Evolutionary conservation across 805 yeast genomes (phyloP), one percentile per base, ranked within the genome.

Genomic region (Starmerella sirachaensis): DNA sequence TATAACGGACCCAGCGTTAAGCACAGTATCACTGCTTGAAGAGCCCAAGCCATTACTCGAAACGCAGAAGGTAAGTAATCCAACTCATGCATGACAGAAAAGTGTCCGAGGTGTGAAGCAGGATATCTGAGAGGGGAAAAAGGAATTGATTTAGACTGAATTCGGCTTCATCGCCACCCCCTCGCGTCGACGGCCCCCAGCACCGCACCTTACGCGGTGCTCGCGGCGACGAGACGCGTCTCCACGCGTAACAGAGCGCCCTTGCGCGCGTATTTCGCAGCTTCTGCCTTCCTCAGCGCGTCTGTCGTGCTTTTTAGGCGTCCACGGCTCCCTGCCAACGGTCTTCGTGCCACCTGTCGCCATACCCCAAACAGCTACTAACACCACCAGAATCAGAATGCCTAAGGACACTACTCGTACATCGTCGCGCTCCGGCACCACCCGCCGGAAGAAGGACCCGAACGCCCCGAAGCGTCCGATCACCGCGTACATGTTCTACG

Each of bases 381-480:
- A 45, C 42, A 34, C 31, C 22, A 5, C 18, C 16, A 4, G 16
- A 31, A 28, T n/a, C n/a, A 24, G 20, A 29, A 51, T 51, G 55
- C 50, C 55, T 13, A 51, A 50, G 38, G 51, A 45, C 8, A 34
- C 43, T n/a, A 36, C 45, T 30, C 35, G 46, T 35, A 42, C 45
- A 19, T 28, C 49, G 36, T 33, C 46, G 27, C 30, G 44, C 17
- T 35, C 44, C 29, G 37, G 47, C 29, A 40, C 41, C 32, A 46
- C 49, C 42, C 51, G 52, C 39, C 45, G 48, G 46, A 51, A 52
- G 54, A 50, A 51, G 53, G 56, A 51, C 42, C 55, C 98, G 69
- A 86, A 88, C 64, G 98, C 98, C 50, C 98, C 98, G 63, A 91
- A 91, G 83, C 83, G 97, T 66, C 84, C 96, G 18, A 69, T 91